Evolutionary conservation across 1,139 yeast genomes (phyloP), one percentile per base, ranked within the genome.

Genomic region (Saccharomyces hybrid): DNA sequence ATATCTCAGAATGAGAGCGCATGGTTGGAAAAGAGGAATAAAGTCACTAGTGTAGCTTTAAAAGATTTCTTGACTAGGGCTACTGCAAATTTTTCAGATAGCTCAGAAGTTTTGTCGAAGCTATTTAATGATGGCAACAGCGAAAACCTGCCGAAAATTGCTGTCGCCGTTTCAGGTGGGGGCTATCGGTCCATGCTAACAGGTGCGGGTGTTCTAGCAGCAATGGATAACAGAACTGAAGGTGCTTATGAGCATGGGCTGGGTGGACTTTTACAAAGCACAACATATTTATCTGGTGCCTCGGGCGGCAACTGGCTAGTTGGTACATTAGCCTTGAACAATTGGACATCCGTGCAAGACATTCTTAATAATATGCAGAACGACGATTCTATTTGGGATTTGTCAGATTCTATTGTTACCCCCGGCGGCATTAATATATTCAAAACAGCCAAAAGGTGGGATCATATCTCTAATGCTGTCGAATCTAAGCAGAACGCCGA

Each of bases 251-350:
- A 79, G 3, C 70, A 75, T 51, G 95, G 95, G 31, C 70, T 89
- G 51, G 96, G 96, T 34, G 95, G 96, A 1, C 72, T 89, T 53
- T 73, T 87, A 51, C 89, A 90, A 63, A 74, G 85, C 1, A 68
- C 93, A 0, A 82, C 95, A 1, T 89, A 88, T 67, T 65, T 89
- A 49, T 77, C 86, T 0, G 96, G 96, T 44, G 75, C 90, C 49
- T 85, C 95, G 0, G 97, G 97, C 48, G 96, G 96, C 52, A 79
- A 80, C 60, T 89, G 96, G 96, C 75, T 89, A 52, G 82, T 88
- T 11, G 90, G 93, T 1, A 78, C 95, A 7, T 68, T 88, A 49
- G 85, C 82, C 13, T 75, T 82, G 69, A 88, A 89, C 70, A 86
- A 88, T 69, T 88, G 84, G 80, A 83, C 95, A 9, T 76, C 86